Evolutionary conservation across 768 basidiomycete genomes (phyloP).

Genomic region (Amyloporia xantha): DNA sequence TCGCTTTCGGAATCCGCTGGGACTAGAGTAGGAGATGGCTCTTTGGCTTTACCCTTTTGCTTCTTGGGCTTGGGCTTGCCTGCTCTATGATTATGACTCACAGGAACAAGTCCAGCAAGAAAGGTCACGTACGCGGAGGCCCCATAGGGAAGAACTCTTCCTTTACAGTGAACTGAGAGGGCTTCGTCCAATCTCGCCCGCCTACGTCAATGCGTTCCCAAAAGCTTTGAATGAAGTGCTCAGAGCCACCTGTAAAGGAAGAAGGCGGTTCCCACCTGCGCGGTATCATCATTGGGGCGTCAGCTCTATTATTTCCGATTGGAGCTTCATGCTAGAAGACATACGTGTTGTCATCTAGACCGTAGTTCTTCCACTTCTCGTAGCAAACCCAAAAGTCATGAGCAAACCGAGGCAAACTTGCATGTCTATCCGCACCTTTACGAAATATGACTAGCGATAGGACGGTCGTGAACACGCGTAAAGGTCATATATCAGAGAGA

Average conservation of each 20-base stretch:
- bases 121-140: slow-evolving; percentile 44
- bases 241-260: slow-evolving; percentile 51
- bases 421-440: slow-evolving; percentile 11
- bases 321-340: slow-evolving; percentile 3
- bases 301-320: slow-evolving; percentile 3
- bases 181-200: slow-evolving; percentile 41
- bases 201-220: slow-evolving; percentile 29
- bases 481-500: too few relatives aligned
- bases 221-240: slow-evolving; percentile 39
- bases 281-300: slow-evolving; percentile 5
- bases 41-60: background rate
- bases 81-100: background rate
- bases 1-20: slow-evolving; percentile 11
- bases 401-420: background rate
- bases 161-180: slow-evolving; percentile 43
- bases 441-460: slow-evolving; percentile 12
- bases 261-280: slow-evolving; percentile 61
- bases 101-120: background rate
- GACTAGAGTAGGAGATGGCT: slow-evolving; percentile 1
- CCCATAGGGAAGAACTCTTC: slow-evolving; percentile 51
- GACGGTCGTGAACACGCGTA: too few relatives aligned
- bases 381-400: background rate
- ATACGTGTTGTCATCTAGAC: slow-evolving; percentile 17
- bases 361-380: slow-evolving; percentile 20
- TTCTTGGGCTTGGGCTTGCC: slow-evolving; percentile 8